Conservation (phyloP, 441 rosid species). For the Gossypium gossypioides region DNA sequence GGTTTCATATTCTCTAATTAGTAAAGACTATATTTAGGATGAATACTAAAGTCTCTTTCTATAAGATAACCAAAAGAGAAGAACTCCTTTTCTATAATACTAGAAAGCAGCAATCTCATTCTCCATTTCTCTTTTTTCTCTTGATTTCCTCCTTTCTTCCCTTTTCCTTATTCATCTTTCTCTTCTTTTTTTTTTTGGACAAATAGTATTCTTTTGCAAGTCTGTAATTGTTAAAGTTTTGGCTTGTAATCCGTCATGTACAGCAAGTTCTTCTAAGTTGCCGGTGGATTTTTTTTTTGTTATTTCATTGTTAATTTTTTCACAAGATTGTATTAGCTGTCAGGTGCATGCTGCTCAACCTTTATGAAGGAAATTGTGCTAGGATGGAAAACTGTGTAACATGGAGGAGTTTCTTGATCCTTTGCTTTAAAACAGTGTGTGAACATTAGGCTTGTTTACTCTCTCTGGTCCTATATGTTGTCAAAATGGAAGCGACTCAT, state of each 20-base stretch:
- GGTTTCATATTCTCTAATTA: constrained; percentile 20
- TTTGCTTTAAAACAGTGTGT: not conserved
- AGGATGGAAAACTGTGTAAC: not conserved
- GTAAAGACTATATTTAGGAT: constrained; percentile 1
- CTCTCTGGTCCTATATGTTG: not conserved
- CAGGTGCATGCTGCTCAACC: not conserved
- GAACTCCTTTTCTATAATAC: not conserved
- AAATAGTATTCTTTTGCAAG: not conserved
- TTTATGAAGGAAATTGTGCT: too few relatives aligned
- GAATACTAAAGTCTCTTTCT: not conserved
- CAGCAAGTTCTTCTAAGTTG: not conserved
- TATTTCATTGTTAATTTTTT: not conserved
- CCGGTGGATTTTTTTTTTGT: not conserved
- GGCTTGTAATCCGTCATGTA: not conserved
- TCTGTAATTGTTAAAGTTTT: not conserved
- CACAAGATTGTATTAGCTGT: not conserved
- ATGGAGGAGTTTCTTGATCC: not conserved
- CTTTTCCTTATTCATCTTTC: not conserved
- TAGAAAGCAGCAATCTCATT: not conserved
- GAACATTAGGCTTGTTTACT: not conserved
- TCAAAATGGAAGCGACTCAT: not conserved
- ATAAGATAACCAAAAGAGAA: not conserved
- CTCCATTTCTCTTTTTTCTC: not conserved
- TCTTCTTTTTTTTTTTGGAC: not conserved
- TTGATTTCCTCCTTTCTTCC: not conserved